Base-by-base conservation (phyloP, 2,329 filamentous ascomycete species). In the Geoglossum cookeanum region DNA sequence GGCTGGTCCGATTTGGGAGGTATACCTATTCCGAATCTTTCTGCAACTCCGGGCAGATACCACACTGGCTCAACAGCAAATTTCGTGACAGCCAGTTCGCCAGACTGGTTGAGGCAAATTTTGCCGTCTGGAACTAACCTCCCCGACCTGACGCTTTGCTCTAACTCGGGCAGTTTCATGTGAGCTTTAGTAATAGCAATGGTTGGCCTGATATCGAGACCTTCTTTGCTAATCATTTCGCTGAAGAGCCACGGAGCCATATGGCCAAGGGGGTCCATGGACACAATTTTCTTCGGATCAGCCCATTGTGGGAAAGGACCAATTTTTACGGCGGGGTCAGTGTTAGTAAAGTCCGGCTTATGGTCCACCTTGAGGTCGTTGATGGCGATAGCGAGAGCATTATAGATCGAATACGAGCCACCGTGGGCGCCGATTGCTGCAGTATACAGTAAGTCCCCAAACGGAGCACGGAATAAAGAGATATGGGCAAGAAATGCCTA, bases 151-250 rank as follows among this genome's bases (percentile, higher is more conserved):
- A 98, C 89, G 62, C 87, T 92, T 33, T 94, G 84, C 63, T 91
- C 88, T 47, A 98, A 79, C 69, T 98, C 92, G 0, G 92, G 88
- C n/a, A 97, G 74, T 74, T 87, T 92, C 90, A 96, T 96, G 66
- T 94, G 89, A 32, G 90, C 90, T 65, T 85, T 87, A 0, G 90
- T 96, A 55, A 96, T 80, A 13, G 90, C 90, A 68, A 94, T 95
- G 0, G 89, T 94, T 3, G 90, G 90, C 44, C 89, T 79, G 61
- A 94, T 86, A 67, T 95, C 87, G 39, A 94, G 78, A 63, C 87
- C 80, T 49, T 96, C 81, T 55, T 84, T 81, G 54, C 85, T 76
- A 64, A 92, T 89, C 51, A 80, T 77, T 60, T 91, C 81, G 61
- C 85, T 85, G 73, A 84, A 94, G 45, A 94, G 71, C 83, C 84